A percentile compares a stretch with the other conserved stretches of the same genome.
These are phyloP conservation scores for Phytophthora pisi DNA, from an alignment of 352 stramenopile species.

Conservation along the genomic window DNA sequence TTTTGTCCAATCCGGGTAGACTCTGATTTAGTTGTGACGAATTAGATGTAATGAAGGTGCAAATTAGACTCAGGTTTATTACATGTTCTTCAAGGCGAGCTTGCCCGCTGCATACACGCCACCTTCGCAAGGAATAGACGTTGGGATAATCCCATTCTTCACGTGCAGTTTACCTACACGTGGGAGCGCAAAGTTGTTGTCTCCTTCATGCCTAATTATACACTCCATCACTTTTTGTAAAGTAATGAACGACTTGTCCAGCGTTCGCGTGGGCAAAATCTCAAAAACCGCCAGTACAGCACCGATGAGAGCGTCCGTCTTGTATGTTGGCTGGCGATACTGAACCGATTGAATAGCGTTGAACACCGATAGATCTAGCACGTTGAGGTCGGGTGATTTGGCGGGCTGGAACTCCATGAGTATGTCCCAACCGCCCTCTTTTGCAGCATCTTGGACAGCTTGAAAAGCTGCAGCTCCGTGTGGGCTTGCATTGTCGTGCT, in stretches of 20 bases:
- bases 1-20: not conserved
- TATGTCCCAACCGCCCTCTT: not conserved
- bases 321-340: not conserved
- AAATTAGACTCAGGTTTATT: too few species aligned
- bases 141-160: too few species aligned
- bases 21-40: not conserved
- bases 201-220: not conserved
- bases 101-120: too few species aligned
- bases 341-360: constrained; percentile 3
- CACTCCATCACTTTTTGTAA: constrained; percentile 2
- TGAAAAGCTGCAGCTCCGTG: not conserved
- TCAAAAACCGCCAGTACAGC: not conserved
- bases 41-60: not conserved
- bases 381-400: not conserved
- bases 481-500: constrained; percentile 5
- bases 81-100: too few species aligned
- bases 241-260: not conserved
- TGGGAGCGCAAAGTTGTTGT: too few species aligned
- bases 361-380: not conserved
- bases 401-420: not conserved
- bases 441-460: not conserved
- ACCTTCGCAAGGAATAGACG: too few species aligned
- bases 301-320: not conserved
- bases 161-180: too few species aligned
- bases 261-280: not conserved